A percentile compares a stretch with the other conserved stretches of the same genome.
Conservation (phyloP, 2,329 filamentous ascomycete genomes). For the Aspergillus carbonarius region DNA sequence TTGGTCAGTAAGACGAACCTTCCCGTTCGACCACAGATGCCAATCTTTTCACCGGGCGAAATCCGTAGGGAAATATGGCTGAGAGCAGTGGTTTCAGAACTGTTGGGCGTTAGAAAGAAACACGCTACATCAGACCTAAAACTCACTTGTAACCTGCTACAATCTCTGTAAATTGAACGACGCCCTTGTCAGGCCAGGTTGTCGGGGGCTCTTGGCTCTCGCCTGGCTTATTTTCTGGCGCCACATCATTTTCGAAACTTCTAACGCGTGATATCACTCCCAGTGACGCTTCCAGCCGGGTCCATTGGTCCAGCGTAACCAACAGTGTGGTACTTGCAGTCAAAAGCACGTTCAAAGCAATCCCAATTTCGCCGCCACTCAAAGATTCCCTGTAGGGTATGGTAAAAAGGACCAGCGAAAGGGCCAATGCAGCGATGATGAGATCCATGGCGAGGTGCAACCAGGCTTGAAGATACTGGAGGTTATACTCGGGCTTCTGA, state of each 20-base stretch:
- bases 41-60: not conserved
- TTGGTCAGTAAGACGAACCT: not conserved
- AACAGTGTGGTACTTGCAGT: not conserved
- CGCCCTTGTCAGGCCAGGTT: not conserved
- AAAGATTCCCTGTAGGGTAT: not conserved
- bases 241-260: not conserved
- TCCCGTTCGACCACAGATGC: not conserved
- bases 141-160: not conserved
- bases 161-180: not conserved
- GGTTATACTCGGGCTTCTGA: not conserved
- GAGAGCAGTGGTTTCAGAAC: not conserved
- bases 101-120: not conserved
- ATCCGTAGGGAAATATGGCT: not conserved
- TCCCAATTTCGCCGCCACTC: not conserved
- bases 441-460: not conserved
- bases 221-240: not conserved
- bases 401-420: not conserved
- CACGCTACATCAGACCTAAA: not conserved
- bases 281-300: conserved; percentile 51
- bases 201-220: not conserved
- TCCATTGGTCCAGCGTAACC: not conserved
- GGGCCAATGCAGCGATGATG: not conserved
- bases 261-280: conserved; percentile 45
- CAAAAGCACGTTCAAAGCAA: not conserved
- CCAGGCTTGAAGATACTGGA: not conserved